These are phyloP conservation scores for Aspergillus spinulosporus DNA, from an alignment of 2,329 filamentous ascomycete genomes.

Conservation along the genomic window DNA sequence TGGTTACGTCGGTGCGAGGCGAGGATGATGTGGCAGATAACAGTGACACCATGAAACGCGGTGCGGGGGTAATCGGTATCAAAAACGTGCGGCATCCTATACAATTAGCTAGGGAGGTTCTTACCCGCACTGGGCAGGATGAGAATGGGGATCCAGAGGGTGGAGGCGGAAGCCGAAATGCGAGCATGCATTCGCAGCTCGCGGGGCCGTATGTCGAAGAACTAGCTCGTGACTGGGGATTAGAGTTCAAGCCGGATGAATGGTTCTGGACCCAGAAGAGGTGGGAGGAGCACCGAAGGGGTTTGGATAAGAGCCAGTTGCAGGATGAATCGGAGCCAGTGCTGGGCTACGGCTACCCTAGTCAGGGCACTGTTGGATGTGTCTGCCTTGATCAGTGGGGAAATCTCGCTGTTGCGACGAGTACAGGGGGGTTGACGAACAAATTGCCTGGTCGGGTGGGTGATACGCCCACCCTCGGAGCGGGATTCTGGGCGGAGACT, in stretches of 20 bases:
- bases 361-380: slow-evolving; percentile 81
- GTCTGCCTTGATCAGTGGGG: slow-evolving; percentile 78
- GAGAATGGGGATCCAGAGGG: slow-evolving; percentile 60
- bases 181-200: slow-evolving; percentile 63
- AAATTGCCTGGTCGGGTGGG: slow-evolving; percentile 83
- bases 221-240: slow-evolving; percentile 61
- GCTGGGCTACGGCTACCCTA: slow-evolving; percentile 46
- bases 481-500: slow-evolving; percentile 87
- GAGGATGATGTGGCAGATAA: background rate
- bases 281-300: slow-evolving; percentile 75
- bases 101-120: slow-evolving; percentile 67
- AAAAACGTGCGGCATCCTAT: slow-evolving; percentile 77
- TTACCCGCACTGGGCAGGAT: slow-evolving; percentile 53
- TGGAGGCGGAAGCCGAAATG: slow-evolving; percentile 39
- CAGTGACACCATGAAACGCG: slow-evolving; percentile 65
- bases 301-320: slow-evolving; percentile 39
- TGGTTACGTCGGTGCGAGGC: slow-evolving; percentile 62
- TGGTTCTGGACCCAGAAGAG: slow-evolving; percentile 79
- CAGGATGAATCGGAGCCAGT: slow-evolving; percentile 1
- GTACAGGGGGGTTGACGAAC: slow-evolving; percentile 79
- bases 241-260: slow-evolving; percentile 66
- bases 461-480: slow-evolving; percentile 79
- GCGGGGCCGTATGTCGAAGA: slow-evolving; percentile 67
- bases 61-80: slow-evolving; percentile 73
- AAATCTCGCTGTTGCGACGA: slow-evolving; percentile 66